Conservation (phyloP, 1,139 yeast genomes). For the Scheffersomyces lignicola region DNA sequence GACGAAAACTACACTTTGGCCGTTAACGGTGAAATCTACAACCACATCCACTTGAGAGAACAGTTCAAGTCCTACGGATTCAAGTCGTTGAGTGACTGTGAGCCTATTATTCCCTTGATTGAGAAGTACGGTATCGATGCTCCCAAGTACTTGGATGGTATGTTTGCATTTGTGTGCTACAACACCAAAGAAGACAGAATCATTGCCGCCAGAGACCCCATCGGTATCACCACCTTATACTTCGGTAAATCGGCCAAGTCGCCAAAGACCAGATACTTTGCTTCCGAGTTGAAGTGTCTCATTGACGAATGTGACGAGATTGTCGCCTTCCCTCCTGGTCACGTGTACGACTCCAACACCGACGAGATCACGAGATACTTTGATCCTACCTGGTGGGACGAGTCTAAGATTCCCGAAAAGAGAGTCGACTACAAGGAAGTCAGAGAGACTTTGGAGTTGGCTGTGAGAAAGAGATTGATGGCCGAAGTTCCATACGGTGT, state of each 20-base stretch:
- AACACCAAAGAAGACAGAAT: conserved; percentile 84
- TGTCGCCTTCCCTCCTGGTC: conserved; percentile 97
- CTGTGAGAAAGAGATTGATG: conserved; percentile 98
- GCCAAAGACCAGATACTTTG: conserved; percentile 82
- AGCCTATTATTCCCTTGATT: conserved; percentile 91
- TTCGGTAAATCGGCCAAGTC: conserved; percentile 78
- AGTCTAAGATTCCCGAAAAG: conserved; percentile 63
- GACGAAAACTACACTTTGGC: conserved; percentile 75
- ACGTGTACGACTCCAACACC: conserved; percentile 88
- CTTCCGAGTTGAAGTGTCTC: conserved; percentile 92
- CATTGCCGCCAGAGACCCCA: conserved; percentile 97
- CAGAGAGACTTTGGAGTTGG: conserved; percentile 82
- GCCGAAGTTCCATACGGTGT: conserved; percentile 99
- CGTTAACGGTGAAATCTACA: conserved; percentile 97
- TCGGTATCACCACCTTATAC: conserved; percentile 94
- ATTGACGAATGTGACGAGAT: conserved; percentile 93
- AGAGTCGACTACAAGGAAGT: conserved; percentile 71
- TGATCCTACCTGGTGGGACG: conserved; percentile 95
- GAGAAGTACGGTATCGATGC: conserved; percentile 85
- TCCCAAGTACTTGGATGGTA: conserved; percentile 92
- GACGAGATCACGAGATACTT: conserved; percentile 84
- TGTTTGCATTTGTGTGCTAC: conserved; percentile 94
- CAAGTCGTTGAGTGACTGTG: conserved; percentile 93
- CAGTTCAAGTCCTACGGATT: conserved; percentile 70
- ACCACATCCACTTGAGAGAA: conserved; percentile 86